Evolutionary conservation across 2,329 filamentous ascomycete genomes (phyloP), one percentile per base, ranked within the genome.

Genomic region (Botryotinia convoluta): DNA sequence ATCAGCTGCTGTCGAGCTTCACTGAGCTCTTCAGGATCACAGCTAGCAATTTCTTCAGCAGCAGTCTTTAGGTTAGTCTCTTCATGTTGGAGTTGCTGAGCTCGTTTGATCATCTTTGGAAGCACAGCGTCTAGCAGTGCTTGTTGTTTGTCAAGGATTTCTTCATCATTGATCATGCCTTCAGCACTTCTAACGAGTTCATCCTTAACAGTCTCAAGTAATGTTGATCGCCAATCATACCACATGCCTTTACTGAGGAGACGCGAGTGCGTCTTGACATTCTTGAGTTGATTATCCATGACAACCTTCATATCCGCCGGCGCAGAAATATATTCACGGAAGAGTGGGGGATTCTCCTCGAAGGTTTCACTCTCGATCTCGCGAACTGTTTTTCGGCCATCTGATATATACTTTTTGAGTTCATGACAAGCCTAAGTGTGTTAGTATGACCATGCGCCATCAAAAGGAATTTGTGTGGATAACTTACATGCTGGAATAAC

Each of bases 261-360:
- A 39, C 96, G 89, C 26, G 95, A 94, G 81, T 97, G 93, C 0
- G 94, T 95, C 85, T 98, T 98, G 82, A 97, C 92, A 79, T 98
- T 98, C 82, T 97, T 96, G 86, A 99, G 96, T 81, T 98, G 95
- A 77, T 93, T 96, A 83, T 99, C 95, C 91, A 99, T 97, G 70
- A 97, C 87, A 5, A 89, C 84, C 79, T 93, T 94, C 80, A 97
- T 90, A 75, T 97, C 93, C 0, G 94, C 89, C 0, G 93, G 89
- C 39, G 95, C 95, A 16, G 91, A 91, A 76, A 97, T 90, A 81
- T 99, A 99, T 81, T 98, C 96, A 74, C 90, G 90, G 83, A 99
- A 97, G 1, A 99, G 86, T 0, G 93, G 90, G 14, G 96, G 96
- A 79, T 98, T 98, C 73, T 98, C 94, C 76, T 94, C 91, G 75